Conservation (phyloP, 2,329 filamentous ascomycete genomes). For the Rosellinia necatrix region DNA sequence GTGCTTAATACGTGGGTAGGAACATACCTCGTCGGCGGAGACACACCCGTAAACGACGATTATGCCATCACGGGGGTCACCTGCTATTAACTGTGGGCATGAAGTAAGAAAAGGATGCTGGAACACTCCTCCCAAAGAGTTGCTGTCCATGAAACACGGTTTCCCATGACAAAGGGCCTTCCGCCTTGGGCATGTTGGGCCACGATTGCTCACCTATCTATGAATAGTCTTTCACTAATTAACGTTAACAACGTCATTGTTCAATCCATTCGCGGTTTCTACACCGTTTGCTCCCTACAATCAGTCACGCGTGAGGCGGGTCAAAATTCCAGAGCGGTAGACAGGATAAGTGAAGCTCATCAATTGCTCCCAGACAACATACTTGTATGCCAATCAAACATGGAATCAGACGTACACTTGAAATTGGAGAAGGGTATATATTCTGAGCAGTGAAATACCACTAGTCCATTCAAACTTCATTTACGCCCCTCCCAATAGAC, state of each 20-base stretch:
- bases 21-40: conserved; percentile 22
- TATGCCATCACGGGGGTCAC: conserved; percentile 14
- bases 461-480: no score
- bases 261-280: background rate
- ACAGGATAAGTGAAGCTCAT: no score
- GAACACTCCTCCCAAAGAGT: background rate
- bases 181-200: background rate
- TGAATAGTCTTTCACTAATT: conserved; percentile 15
- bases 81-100: conserved; percentile 6
- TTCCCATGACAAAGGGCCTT: background rate
- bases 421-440: no score
- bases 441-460: no score
- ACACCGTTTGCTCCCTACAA: background rate
- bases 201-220: background rate
- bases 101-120: background rate
- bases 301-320: background rate
- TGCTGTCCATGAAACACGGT: background rate
- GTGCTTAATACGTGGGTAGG: conserved; percentile 22
- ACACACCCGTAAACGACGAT: conserved; percentile 3
- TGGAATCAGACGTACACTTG: no score
- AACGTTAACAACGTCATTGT: background rate
- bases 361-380: no score
- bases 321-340: no score
- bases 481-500: no score
- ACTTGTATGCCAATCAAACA: no score